phyloP scores from a whole-genome alignment of 805 yeast species.

The Pichia insulana region DNA sequence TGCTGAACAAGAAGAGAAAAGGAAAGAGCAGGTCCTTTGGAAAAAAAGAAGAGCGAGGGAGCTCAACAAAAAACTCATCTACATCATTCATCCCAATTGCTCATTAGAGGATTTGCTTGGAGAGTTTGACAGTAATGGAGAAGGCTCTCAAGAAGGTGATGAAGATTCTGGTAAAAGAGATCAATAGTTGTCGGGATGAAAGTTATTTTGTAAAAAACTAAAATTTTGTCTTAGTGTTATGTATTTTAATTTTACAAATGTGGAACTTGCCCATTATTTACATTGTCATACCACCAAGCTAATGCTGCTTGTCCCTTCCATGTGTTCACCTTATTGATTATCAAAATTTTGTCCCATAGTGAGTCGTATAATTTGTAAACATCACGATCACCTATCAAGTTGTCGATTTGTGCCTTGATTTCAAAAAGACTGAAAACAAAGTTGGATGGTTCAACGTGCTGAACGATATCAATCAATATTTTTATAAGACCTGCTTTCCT shows the following conservation, averaged over 20 bases:
- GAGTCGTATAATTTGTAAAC: constrained; percentile 29
- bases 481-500: constrained; percentile 38
- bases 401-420: constrained; percentile 31
- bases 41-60: constrained; percentile 16
- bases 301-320: constrained; percentile 48
- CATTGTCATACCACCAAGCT: constrained; percentile 53
- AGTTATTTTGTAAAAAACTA: too few relatives aligned
- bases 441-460: constrained; percentile 38
- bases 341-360: constrained; percentile 42
- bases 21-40: constrained; percentile 9
- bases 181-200: background rate
- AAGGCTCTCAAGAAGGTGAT: constrained; percentile 10
- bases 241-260: constrained; percentile 6
- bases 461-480: constrained; percentile 41
- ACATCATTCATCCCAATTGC: constrained; percentile 73
- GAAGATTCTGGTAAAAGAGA: background rate
- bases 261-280: constrained; percentile 14
- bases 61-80: constrained; percentile 30
- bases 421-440: constrained; percentile 41
- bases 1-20: constrained; percentile 19
- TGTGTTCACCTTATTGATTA: constrained; percentile 47
- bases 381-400: constrained; percentile 25
- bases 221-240: too few relatives aligned
- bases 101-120: constrained; percentile 63
- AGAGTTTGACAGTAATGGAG: constrained; percentile 17